Conservation (phyloP, 2,329 filamentous ascomycete species). For the Rhynchosporium graminicola region DNA sequence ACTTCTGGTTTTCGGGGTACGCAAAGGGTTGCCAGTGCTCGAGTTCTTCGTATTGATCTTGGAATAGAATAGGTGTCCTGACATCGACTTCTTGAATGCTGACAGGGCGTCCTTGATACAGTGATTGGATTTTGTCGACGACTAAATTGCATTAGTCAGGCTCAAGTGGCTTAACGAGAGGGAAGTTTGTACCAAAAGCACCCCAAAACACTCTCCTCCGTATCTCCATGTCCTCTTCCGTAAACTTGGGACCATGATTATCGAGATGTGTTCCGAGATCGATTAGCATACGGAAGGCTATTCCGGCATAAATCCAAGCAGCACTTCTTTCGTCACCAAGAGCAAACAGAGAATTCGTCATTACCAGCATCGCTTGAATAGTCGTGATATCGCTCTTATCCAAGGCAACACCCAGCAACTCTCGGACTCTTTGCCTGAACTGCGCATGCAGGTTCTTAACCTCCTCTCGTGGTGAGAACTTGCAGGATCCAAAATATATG, state of each 20-base stretch:
- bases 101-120: slow-evolving; percentile 56
- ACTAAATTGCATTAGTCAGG: slow-evolving; percentile 25
- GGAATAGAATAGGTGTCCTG: slow-evolving; percentile 49
- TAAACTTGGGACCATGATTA: slow-evolving; percentile 29
- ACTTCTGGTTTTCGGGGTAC: slow-evolving; percentile 40
- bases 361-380: slow-evolving; percentile 54
- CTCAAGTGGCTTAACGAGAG: too few relatives aligned
- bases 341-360: slow-evolving; percentile 53
- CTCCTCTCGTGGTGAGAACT: slow-evolving; percentile 34
- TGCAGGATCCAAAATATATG: slow-evolving; percentile 39
- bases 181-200: slow-evolving; percentile 32
- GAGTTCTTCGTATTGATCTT: slow-evolving; percentile 54
- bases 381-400: slow-evolving; percentile 55
- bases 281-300: slow-evolving; percentile 56
- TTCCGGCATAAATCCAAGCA: slow-evolving; percentile 59
- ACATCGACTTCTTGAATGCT: slow-evolving; percentile 50
- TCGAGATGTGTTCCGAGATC: slow-evolving; percentile 56
- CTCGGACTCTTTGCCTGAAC: slow-evolving; percentile 44
- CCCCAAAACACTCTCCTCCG: slow-evolving; percentile 42
- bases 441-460: slow-evolving; percentile 28
- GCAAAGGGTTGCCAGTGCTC: slow-evolving; percentile 53
- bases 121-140: slow-evolving; percentile 54
- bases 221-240: slow-evolving; percentile 41
- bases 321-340: slow-evolving; percentile 52
- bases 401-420: slow-evolving; percentile 48